phyloP scores from a whole-genome alignment of 2,329 filamentous ascomycete species.

The Colletotrichum euphorbiae region DNA sequence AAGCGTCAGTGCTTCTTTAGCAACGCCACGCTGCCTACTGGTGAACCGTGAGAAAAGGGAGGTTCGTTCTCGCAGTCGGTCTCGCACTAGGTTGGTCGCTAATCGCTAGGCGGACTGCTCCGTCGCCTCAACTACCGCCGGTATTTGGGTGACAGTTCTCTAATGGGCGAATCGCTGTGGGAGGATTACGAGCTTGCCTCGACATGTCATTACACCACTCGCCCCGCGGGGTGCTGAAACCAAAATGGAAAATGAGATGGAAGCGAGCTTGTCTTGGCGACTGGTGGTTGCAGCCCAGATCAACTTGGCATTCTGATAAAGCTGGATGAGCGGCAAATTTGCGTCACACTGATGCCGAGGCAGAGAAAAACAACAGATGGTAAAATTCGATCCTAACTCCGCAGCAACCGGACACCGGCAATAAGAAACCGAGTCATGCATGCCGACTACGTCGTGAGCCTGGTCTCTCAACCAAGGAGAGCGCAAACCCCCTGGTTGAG shows the following conservation, averaged over 20 bases:
- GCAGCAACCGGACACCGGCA: neutral
- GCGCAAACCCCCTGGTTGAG: too few relatives aligned
- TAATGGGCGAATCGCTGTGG: neutral
- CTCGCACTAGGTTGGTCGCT: slow-evolving; percentile 1
- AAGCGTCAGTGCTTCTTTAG: slow-evolving; percentile 6
- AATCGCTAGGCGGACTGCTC: neutral
- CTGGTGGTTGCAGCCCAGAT: neutral
- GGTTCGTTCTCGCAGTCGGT: slow-evolving; percentile 30
- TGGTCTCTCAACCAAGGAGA: too few relatives aligned
- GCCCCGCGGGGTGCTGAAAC: neutral
- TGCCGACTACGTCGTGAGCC: too few relatives aligned
- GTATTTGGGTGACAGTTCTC: neutral
- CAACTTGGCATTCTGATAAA: neutral
- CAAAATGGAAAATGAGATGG: slow-evolving; percentile 4
- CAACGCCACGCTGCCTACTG: neutral
- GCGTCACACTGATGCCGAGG: slow-evolving; percentile 7
- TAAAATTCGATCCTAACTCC: neutral
- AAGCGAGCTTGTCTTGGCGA: slow-evolving; percentile 10
- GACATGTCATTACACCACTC: slow-evolving; percentile 20
- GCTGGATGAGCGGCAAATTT: slow-evolving; percentile 18
- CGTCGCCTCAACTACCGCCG: neutral
- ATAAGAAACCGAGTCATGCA: neutral
- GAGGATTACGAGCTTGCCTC: neutral
- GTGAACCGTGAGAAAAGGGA: neutral
- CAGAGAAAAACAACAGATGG: neutral